These are phyloP conservation scores for Suillus brevipes DNA, from an alignment of 768 basidiomycete species.

Conservation along the genomic window DNA sequence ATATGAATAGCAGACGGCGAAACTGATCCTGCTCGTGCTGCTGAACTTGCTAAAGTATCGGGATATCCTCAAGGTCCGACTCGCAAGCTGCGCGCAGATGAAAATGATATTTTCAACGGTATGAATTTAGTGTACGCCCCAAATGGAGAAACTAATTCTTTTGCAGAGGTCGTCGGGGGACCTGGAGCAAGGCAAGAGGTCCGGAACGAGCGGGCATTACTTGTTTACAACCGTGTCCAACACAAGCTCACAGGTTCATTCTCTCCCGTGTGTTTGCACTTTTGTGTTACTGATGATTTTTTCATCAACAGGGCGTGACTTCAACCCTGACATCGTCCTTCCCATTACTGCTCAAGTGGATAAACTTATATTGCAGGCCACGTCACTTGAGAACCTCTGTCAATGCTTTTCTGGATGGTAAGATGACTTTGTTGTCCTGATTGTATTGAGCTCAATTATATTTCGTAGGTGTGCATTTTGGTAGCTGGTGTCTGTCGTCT, in stretches of 20 bases:
- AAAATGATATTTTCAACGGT: slow-evolving; percentile 94
- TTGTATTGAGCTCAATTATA: slow-evolving; percentile 4
- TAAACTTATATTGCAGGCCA: slow-evolving; percentile 90
- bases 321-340: slow-evolving; percentile 79
- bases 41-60: slow-evolving; percentile 65
- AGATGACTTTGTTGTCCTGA: slow-evolving; percentile 20
- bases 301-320: slow-evolving; percentile 72
- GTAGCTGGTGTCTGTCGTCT: slow-evolving; percentile 35
- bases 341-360: slow-evolving; percentile 86
- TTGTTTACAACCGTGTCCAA: slow-evolving; percentile 93
- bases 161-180: slow-evolving; percentile 46
- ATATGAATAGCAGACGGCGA: slow-evolving; percentile 38
- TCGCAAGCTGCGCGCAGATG: slow-evolving; percentile 85
- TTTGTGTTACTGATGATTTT: background rate
- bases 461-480: slow-evolving; percentile 70
- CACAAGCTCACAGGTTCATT: slow-evolving; percentile 86
- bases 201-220: slow-evolving; percentile 86
- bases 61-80: slow-evolving; percentile 78
- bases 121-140: slow-evolving; percentile 19
- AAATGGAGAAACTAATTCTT: slow-evolving; percentile 7
- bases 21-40: slow-evolving; percentile 51
- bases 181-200: slow-evolving; percentile 74
- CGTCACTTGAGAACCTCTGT: slow-evolving; percentile 91
- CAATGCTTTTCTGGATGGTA: slow-evolving; percentile 97
- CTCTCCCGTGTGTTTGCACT: background rate